These are phyloP conservation scores for Neurospora sp. DNA, from an alignment of 2,329 filamentous ascomycete genomes.

Conservation along the genomic window DNA sequence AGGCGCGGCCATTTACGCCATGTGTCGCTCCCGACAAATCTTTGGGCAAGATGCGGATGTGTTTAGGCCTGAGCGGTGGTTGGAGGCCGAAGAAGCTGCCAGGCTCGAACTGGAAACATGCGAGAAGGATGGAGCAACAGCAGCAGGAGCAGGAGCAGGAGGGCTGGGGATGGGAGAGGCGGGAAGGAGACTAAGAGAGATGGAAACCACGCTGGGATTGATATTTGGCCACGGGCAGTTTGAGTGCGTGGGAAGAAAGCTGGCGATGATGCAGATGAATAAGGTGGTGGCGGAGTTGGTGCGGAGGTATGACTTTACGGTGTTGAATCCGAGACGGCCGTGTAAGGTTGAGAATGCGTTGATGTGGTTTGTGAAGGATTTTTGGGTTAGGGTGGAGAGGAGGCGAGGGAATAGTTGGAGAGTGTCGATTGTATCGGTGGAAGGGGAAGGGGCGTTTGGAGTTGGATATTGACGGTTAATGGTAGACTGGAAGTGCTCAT, in stretches of 20 bases:
- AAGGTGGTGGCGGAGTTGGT: conserved; percentile 12
- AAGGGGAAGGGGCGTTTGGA: neutral
- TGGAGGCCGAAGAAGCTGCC: conserved; percentile 1
- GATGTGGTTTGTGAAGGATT: conserved; percentile 7
- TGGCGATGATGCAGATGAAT: conserved; percentile 10
- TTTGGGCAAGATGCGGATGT: conserved; percentile 10
- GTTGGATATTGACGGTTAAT: neutral
- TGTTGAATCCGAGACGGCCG: conserved; percentile 7
- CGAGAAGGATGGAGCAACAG: neutral
- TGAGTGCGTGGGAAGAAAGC: conserved; percentile 9
- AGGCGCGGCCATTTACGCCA: conserved; percentile 1
- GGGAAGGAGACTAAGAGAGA: neutral
- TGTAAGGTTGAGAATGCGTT: conserved; percentile 3
- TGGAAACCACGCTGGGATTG: conserved; percentile 7
- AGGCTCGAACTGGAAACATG: neutral
- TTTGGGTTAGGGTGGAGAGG: conserved; percentile 9
- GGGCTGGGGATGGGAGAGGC: neutral
- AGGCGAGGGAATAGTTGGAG: neutral
- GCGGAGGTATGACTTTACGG: conserved; percentile 10
- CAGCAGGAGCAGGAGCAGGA: too few species aligned
- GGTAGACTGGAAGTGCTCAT: neutral
- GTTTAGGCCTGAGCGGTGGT: conserved; percentile 13
- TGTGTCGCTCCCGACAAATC: neutral
- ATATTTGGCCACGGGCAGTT: conserved; percentile 11
- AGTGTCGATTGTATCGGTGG: too few species aligned